Conservation (phyloP, 1,284 basidiomycete species). For the Rhodotorula sp. region DNA sequence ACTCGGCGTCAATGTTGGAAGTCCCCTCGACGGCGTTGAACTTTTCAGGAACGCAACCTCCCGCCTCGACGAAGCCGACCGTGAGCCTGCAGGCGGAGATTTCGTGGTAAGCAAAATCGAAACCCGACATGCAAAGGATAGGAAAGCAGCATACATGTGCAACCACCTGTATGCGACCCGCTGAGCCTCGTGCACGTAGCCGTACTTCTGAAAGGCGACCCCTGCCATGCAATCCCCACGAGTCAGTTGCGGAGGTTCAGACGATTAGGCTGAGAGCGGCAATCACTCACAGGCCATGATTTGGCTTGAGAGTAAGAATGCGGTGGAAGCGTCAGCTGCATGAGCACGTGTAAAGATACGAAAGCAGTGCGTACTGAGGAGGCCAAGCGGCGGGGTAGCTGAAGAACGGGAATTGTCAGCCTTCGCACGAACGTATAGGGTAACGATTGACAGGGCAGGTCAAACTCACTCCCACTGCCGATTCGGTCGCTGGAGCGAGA, state of each 20-base stretch:
- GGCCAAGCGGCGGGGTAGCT: conserved; percentile 63
- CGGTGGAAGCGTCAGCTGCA: not conserved
- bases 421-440: too few species aligned
- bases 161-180: conserved; percentile 92
- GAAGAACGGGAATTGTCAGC: not conserved
- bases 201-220: conserved; percentile 95
- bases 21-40: conserved; percentile 83
- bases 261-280: too few species aligned
- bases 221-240: conserved; percentile 62
- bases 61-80: conserved; percentile 48
- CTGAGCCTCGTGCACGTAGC: conserved; percentile 89
- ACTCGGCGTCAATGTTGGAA: conserved; percentile 92
- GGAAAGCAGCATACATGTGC: conserved; percentile 70
- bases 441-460: not conserved
- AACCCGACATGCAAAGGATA: too few species aligned
- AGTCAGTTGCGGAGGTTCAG: not conserved
- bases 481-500: conserved; percentile 94
- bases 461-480: conserved; percentile 76
- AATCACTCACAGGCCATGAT: conserved; percentile 37
- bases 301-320: conserved; percentile 21
- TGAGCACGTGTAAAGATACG: not conserved
- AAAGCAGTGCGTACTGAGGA: conserved; percentile 66
- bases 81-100: conserved; percentile 64
- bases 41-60: conserved; percentile 57
- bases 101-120: not conserved